These are phyloP conservation scores for Aspergillus incahuasiensis DNA, from an alignment of 495 filamentous ascomycete species.

Conservation along the genomic window DNA sequence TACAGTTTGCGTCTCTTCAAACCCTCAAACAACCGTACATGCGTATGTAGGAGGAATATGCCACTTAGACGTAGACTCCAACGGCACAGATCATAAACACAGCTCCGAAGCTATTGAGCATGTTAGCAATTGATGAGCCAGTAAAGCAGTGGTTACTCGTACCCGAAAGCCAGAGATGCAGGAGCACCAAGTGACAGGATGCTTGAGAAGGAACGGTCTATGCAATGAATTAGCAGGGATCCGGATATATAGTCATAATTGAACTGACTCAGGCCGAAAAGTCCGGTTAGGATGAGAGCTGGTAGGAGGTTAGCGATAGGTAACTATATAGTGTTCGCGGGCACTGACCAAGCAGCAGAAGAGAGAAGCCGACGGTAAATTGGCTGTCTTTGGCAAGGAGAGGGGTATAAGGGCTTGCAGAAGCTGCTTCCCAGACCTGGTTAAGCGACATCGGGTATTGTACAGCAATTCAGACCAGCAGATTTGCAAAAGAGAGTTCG, in stretches of 20 bases:
- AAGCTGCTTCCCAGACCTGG: slow-evolving; percentile 85
- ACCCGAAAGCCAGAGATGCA: slow-evolving; percentile 87
- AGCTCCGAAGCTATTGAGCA: slow-evolving; percentile 70
- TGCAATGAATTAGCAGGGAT: slow-evolving; percentile 10
- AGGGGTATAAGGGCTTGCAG: slow-evolving; percentile 76
- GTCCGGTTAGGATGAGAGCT: slow-evolving; percentile 60
- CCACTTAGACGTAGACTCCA: slow-evolving; percentile 89
- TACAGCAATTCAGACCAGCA: slow-evolving; percentile 4
- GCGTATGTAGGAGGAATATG: slow-evolving; percentile 23
- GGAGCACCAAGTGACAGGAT: slow-evolving; percentile 78
- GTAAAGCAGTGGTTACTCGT: slow-evolving; percentile 30
- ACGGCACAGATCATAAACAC: slow-evolving; percentile 98
- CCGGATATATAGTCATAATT: neutral
- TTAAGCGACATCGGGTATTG: slow-evolving; percentile 59
- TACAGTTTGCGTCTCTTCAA: slow-evolving; percentile 29
- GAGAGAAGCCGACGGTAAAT: slow-evolving; percentile 73
- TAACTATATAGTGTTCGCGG: neutral
- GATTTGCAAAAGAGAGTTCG: slow-evolving; percentile 1
- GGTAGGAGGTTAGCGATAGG: slow-evolving; percentile 17
- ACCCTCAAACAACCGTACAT: slow-evolving; percentile 39
- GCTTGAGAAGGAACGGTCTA: slow-evolving; percentile 82
- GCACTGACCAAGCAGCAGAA: slow-evolving; percentile 61
- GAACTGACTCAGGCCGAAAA: slow-evolving; percentile 78
- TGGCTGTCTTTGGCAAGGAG: slow-evolving; percentile 77
- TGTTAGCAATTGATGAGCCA: slow-evolving; percentile 9